phyloP scores from a whole-genome alignment of 768 basidiomycete genomes.

The Suillus luteus region DNA sequence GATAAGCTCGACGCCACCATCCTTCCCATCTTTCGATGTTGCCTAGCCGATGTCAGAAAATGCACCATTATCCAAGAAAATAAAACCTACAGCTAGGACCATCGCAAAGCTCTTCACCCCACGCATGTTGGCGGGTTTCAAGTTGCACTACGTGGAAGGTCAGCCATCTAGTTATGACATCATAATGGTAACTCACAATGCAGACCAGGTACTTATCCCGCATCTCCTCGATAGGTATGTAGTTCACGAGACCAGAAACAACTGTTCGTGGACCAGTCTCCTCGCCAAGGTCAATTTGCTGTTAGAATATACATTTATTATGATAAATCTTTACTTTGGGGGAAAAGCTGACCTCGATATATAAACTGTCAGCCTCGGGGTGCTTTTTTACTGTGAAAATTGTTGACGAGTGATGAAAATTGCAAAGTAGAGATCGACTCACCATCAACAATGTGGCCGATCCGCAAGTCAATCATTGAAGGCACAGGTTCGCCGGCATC shows the following conservation, averaged over 20 bases:
- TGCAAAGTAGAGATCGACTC: slow-evolving; percentile 26
- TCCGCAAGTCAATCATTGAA: slow-evolving; percentile 95
- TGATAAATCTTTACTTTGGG: not conserved
- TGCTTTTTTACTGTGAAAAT: slow-evolving; percentile 78
- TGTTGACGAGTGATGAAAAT: not conserved
- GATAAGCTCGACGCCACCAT: slow-evolving; percentile 88
- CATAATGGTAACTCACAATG: slow-evolving; percentile 53
- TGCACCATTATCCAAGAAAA: not conserved
- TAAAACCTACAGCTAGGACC: slow-evolving; percentile 76
- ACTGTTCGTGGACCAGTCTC: slow-evolving; percentile 94
- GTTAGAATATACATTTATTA: slow-evolving; percentile 14
- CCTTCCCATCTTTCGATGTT: slow-evolving; percentile 86
- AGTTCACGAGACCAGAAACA: slow-evolving; percentile 94
- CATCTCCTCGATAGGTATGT: slow-evolving; percentile 96
- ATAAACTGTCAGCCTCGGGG: slow-evolving; percentile 97
- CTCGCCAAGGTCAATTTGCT: slow-evolving; percentile 97
- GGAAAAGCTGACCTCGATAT: slow-evolving; percentile 70
- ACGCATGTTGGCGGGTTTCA: slow-evolving; percentile 96
- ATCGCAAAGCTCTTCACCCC: slow-evolving; percentile 98
- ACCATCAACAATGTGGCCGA: slow-evolving; percentile 93
- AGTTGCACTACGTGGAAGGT: slow-evolving; percentile 62
- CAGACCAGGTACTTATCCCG: slow-evolving; percentile 78
- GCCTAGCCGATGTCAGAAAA: slow-evolving; percentile 52
- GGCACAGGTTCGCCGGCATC: slow-evolving; percentile 86
- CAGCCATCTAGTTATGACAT: slow-evolving; percentile 1